Evolutionary conservation across 345 rosid species (phyloP), one percentile per base, ranked within the genome.

Genomic region (Orychophragmus violaceus): DNA sequence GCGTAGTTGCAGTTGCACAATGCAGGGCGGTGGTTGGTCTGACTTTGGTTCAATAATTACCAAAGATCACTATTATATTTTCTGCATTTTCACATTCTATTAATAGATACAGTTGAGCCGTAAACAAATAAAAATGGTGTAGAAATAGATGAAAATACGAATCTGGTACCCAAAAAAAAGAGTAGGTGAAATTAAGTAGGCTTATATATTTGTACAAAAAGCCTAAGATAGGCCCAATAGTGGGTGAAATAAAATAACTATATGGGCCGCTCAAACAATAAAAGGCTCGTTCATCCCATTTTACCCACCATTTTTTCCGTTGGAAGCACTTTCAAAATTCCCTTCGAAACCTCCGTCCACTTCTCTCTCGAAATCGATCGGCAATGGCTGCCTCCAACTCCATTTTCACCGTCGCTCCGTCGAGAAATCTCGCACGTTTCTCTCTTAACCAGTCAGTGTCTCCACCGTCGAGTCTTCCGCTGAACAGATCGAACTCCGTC

Each of bases 301-400:
- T 54, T 48, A 72, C 22, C 50, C 50, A 36, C 69, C 65, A 56
- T 56, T 66, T 61, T 72, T 72, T 50, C 76, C 71, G 76, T 72
- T 72, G 46, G 41, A 59, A 72, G 71, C 65, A 27, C 70, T 57
- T 55, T 56, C 24, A 32, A 72, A 64, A 29, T 61, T 19, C 64
- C 27, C 55, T 64, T 64, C 39, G 66, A 57, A 59, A 29, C 37
- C 66, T 76, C 70, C 79, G 66, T 62, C 74, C 9, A n/a, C 19
- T 16, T 41, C 74, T 35, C 48, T 39, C 70, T 32, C 13, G n/a
- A n/a, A n/a, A n/a, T 21, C 6, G 51, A 72, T 61, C 64, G 36
- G 9, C 24, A 60, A 77, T 77, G 80, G 77, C 77, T 39, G 59
- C 70, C 33, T 51, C 77, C n/a, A 77, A 59, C 66, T 76, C 79